Evolutionary conservation across 768 basidiomycete genomes (phyloP).

Genomic region (Infundibulicybe gibba): DNA sequence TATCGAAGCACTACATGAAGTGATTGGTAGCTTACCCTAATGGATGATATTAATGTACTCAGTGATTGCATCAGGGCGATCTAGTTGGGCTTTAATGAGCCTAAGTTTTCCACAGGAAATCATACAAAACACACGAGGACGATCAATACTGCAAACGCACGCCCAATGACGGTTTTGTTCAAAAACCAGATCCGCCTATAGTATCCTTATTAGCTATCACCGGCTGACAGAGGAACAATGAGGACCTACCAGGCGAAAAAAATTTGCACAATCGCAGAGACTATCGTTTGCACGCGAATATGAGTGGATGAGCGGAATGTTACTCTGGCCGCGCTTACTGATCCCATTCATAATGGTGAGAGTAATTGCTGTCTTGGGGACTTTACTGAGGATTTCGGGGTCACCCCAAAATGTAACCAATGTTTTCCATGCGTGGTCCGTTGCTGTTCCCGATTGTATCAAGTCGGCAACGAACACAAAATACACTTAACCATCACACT

Average conservation of each 20-base stretch:
- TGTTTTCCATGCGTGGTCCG: constrained; percentile 14
- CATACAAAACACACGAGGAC: too few species aligned
- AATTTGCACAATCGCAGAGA: constrained; percentile 15
- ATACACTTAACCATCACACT: neutral
- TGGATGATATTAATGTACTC: too few species aligned
- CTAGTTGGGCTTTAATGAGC: too few species aligned
- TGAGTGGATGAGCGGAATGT: neutral
- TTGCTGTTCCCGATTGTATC: constrained; percentile 13
- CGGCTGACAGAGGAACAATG: neutral
- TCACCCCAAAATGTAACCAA: constrained; percentile 15
- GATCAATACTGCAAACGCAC: too few species aligned
- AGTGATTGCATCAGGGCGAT: too few species aligned
- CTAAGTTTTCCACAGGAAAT: too few species aligned
- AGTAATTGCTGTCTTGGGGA: constrained; percentile 9
- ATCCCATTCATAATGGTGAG: constrained; percentile 10
- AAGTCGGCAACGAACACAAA: constrained; percentile 12
- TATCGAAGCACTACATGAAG: too few species aligned
- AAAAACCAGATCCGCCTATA: constrained; percentile 1
- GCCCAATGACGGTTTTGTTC: neutral
- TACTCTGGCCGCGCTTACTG: constrained; percentile 3
- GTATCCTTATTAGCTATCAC: constrained; percentile 1
- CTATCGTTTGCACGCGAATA: constrained; percentile 5
- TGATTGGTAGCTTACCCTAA: too few species aligned
- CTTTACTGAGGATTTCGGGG: constrained; percentile 5
- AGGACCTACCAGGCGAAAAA: constrained; percentile 16